A percentile compares a stretch with the other conserved stretches of the same genome.
Evolutionary conservation across 352 stramenopile genomes (phyloP).

Genomic region (Globisporangium megalacanthum): DNA sequence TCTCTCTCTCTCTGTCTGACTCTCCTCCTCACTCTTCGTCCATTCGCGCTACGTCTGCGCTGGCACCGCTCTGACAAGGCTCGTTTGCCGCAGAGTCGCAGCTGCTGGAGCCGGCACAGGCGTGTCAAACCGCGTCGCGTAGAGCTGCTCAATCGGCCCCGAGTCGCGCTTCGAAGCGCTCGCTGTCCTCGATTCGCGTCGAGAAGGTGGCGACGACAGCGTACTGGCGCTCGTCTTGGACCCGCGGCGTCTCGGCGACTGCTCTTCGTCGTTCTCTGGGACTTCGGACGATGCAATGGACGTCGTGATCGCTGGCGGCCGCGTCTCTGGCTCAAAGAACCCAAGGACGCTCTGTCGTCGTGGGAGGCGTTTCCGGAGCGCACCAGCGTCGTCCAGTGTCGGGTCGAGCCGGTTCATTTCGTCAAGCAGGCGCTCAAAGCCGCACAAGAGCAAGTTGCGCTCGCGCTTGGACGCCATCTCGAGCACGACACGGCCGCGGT

Average conservation of each 20-base stretch:
- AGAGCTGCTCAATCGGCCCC: constrained; percentile 39
- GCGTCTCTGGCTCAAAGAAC: constrained; percentile 39
- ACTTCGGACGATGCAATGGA: too few species aligned
- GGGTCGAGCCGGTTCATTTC: constrained; percentile 41
- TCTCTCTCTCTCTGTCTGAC: too few species aligned
- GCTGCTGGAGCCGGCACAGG: constrained; percentile 3
- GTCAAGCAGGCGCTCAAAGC: constrained; percentile 45
- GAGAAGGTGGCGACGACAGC: neutral
- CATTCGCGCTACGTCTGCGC: neutral
- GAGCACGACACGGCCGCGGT: constrained; percentile 56
- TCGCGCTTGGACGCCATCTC: constrained; percentile 52
- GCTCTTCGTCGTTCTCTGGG: too few species aligned
- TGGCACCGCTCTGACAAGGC: constrained; percentile 10
- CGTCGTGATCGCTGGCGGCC: neutral
- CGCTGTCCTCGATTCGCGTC: neutral
- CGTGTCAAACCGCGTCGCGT: constrained; percentile 61
- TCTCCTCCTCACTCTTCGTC: neutral
- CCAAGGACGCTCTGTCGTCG: constrained; percentile 41
- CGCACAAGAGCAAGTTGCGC: constrained; percentile 50
- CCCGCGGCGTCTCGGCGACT: too few species aligned
- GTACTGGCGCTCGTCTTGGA: too few species aligned
- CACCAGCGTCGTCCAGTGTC: constrained; percentile 33
- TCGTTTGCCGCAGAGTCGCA: constrained; percentile 16
- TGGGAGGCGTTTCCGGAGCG: constrained; percentile 40
- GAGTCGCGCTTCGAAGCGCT: constrained; percentile 11